These are phyloP conservation scores for Trichoderma lentiforme DNA, from an alignment of 2,329 filamentous ascomycete genomes.

Conservation along the genomic window DNA sequence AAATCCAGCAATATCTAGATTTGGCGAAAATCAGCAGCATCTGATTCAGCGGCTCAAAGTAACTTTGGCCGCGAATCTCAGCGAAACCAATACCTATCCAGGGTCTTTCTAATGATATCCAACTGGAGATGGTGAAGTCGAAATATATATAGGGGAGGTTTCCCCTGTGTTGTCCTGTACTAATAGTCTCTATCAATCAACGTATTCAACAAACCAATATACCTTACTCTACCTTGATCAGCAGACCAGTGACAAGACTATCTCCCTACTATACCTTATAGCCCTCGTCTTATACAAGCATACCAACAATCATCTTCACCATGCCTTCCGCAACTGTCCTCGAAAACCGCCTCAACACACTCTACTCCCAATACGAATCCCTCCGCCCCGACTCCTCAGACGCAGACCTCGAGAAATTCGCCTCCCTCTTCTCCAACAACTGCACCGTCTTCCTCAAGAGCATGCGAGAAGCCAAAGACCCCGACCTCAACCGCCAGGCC, in stretches of 20 bases:
- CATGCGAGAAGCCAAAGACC: neutral
- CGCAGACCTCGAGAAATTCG: neutral
- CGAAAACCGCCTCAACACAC: neutral
- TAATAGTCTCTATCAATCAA: neutral
- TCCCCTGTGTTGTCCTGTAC: neutral
- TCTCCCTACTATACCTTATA: too few relatives aligned
- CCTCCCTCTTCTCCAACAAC: neutral
- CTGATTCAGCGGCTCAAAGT: neutral
- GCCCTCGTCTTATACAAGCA: neutral
- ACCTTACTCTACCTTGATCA: neutral
- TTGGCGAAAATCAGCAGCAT: neutral
- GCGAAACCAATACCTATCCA: rapidly evolving
- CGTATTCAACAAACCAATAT: neutral
- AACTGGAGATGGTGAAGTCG: neutral
- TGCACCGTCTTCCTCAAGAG: neutral
- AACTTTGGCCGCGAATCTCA: neutral
- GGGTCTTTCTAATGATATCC: neutral
- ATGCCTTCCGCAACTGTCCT: neutral
- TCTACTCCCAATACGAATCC: neutral
- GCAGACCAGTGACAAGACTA: neutral
- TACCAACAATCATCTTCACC: neutral
- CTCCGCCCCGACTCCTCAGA: neutral
- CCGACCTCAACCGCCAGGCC: neutral
- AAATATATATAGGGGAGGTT: neutral
- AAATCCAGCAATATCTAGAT: neutral